Conservation (phyloP, 352 stramenopile genomes). For the Thalassiosira mediterranea region DNA sequence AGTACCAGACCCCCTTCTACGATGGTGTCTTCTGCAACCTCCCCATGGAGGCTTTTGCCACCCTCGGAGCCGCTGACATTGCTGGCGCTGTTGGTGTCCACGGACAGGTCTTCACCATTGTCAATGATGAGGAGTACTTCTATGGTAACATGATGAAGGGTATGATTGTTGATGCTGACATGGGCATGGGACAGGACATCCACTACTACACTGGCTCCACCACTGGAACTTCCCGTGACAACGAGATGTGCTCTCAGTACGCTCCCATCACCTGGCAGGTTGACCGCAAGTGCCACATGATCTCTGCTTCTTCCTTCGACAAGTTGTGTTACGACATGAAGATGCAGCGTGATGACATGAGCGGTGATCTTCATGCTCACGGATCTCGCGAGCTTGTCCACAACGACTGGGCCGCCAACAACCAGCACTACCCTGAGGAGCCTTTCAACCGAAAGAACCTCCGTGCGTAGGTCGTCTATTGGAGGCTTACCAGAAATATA, state of each 20-base stretch:
- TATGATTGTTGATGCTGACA: slow-evolving; percentile 51
- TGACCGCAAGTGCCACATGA: slow-evolving; percentile 57
- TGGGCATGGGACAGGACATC: slow-evolving; percentile 43
- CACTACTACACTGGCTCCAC: slow-evolving; percentile 52
- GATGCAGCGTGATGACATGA: slow-evolving; percentile 53
- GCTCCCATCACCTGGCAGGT: slow-evolving; percentile 59
- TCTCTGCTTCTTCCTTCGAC: slow-evolving; percentile 57
- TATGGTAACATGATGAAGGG: slow-evolving; percentile 50
- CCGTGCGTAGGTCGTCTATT: slow-evolving; percentile 3
- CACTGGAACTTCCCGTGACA: slow-evolving; percentile 33
- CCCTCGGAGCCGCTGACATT: slow-evolving; percentile 25
- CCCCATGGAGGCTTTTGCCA: not conserved
- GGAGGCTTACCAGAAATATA: no score
- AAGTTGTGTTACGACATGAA: slow-evolving; percentile 62
- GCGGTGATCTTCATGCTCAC: slow-evolving; percentile 46
- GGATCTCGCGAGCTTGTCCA: slow-evolving; percentile 46
- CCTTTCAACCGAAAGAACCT: not conserved
- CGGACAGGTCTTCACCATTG: slow-evolving; percentile 75
- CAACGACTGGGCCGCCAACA: slow-evolving; percentile 35
- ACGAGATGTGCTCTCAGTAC: slow-evolving; percentile 35
- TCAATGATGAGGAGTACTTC: slow-evolving; percentile 69
- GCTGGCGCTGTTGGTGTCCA: slow-evolving; percentile 65
- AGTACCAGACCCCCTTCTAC: slow-evolving; percentile 67
- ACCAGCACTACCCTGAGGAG: slow-evolving; percentile 7
- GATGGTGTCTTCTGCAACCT: slow-evolving; percentile 61